Percentiles rank a stretch among this genome's conserved stretches.
Conservation (phyloP, 495 filamentous ascomycete genomes). For the Astrocystis sublimbata region DNA sequence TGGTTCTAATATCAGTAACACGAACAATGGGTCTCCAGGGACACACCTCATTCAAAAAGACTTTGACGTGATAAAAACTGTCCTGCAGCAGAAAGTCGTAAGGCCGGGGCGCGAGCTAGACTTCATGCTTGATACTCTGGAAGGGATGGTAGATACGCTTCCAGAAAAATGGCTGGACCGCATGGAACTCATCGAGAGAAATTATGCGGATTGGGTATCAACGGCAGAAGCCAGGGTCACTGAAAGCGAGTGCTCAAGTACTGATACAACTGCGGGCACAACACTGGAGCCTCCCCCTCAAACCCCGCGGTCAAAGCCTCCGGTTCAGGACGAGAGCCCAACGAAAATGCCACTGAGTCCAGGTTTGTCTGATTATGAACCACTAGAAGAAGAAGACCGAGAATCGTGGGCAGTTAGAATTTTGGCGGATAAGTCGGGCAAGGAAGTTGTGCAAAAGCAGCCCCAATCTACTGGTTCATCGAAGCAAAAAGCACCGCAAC, state of each 20-base stretch:
- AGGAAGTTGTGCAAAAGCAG: not conserved
- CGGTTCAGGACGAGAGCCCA: constrained; percentile 25
- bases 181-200: constrained; percentile 75
- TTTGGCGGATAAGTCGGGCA: constrained; percentile 14
- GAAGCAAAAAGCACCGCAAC: constrained; percentile 1
- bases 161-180: constrained; percentile 86
- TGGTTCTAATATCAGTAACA: constrained; percentile 12
- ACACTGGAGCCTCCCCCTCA: constrained; percentile 14
- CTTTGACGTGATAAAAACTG: constrained; percentile 61
- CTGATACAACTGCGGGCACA: constrained; percentile 3
- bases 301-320: constrained; percentile 23
- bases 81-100: constrained; percentile 68
- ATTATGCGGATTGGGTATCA: constrained; percentile 76
- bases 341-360: constrained; percentile 9
- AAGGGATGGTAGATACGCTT: constrained; percentile 77
- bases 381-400: constrained; percentile 13
- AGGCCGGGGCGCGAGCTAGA: constrained; percentile 74
- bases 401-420: constrained; percentile 21
- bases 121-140: constrained; percentile 77
- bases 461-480: not conserved
- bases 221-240: constrained; percentile 43
- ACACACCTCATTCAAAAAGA: constrained; percentile 48
- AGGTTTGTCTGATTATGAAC: constrained; percentile 17
- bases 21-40: not conserved
- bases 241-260: constrained; percentile 33